Base-by-base conservation (phyloP, 1,139 yeast genomes). In the Protomyces lactucae-debilis region DNA sequence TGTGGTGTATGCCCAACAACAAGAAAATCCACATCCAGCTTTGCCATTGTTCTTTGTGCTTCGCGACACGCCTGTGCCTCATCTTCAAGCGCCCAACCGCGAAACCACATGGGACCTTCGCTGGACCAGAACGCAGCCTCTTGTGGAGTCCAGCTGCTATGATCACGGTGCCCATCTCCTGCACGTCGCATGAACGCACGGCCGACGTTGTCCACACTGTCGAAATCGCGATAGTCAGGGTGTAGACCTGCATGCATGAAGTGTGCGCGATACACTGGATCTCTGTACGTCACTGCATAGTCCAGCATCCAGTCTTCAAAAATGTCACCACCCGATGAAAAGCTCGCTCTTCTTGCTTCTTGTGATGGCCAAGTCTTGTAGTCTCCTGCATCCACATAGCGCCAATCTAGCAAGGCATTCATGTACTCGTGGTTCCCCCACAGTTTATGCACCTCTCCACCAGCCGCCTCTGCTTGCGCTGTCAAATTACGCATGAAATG, bases 351-450 rank as follows among this genome's bases (percentile, higher is more conserved):
- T 12, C 66, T 37, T 36, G 43, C 36, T n/a, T 46, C 35, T 2
- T 16, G 37, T 3, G 39, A 36, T 9, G 66, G 66, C 28, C 46
- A 64, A 16, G 61, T 37, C 6, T 25, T 61, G 16, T 37, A 16
- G 37, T 64, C 66, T 14, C 57, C 56, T 5, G 23, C 51, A 25
- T 57, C 60, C 43, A 64, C 66, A 37, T 64, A 64, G n/a, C 66
- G 66, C 66, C 66, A 64, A 45, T 64, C 66, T 12, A 52, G 52
- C 39, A 51, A 43, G 16, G 66, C 66, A 51, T 64, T 64, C 66
- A 64, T 64, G 52, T 36, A 64, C 52, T 64, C 66, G 39, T 64
- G 66, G 55, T 64, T 64, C n/a, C 66, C 66, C 57, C 61, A 51
- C 37, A 64, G 37, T 18, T 61, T 60, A 43, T 55, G 45, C 37